A percentile compares a stretch with the other conserved stretches of the same genome.
Conservation (phyloP, 768 basidiomycete genomes). For the Fibroporia radiculosa region DNA sequence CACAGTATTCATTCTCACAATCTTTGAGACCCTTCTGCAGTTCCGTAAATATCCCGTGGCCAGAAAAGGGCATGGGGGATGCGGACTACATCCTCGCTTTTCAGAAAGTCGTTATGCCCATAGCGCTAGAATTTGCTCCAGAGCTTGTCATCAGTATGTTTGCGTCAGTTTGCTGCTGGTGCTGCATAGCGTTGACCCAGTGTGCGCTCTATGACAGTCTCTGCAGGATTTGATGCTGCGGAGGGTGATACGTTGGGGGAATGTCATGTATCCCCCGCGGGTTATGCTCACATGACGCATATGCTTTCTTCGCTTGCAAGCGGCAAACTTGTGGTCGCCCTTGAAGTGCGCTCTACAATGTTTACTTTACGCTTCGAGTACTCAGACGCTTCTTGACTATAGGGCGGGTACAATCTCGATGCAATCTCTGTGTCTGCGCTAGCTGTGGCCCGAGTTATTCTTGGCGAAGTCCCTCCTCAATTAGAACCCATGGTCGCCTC, state of each 20-base stretch:
- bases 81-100: constrained; percentile 97
- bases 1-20: not conserved
- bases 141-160: constrained; percentile 90
- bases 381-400: not conserved
- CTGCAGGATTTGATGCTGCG: constrained; percentile 97
- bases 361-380: not conserved
- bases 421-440: constrained; percentile 83
- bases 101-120: constrained; percentile 93
- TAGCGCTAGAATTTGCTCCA: constrained; percentile 92
- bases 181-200: not conserved
- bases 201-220: constrained; percentile 47
- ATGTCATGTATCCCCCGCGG: constrained; percentile 84
- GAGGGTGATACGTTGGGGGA: constrained; percentile 87
- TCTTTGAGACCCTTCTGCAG: constrained; percentile 31
- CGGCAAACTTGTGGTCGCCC: constrained; percentile 84
- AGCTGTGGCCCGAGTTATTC: constrained; percentile 80
- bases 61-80: constrained; percentile 79
- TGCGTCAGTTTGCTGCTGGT: not conserved
- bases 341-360: constrained; percentile 57
- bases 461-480: constrained; percentile 80
- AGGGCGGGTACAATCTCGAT: constrained; percentile 95
- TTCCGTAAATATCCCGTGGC: constrained; percentile 97
- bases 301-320: constrained; percentile 87
- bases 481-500: constrained; percentile 67
- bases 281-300: constrained; percentile 98